Conservation (phyloP, 805 yeast genomes). For the Metschnikowia baotianmanensis region DNA sequence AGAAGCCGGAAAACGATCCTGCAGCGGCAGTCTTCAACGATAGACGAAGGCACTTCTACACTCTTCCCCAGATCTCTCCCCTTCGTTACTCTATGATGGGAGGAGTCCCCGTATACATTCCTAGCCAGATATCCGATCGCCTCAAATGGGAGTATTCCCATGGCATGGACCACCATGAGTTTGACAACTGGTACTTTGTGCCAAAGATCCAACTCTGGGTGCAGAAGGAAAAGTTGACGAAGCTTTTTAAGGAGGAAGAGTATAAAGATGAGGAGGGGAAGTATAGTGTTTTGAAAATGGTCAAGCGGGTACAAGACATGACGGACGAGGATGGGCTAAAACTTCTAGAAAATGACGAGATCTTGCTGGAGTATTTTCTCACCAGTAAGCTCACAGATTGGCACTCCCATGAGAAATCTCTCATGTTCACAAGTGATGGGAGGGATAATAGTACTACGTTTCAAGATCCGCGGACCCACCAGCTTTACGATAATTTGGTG, state of each 20-base stretch:
- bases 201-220: constrained; percentile 23
- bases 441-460: constrained; percentile 5
- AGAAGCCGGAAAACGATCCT: constrained; percentile 9
- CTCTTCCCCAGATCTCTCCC: constrained; percentile 19
- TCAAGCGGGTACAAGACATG: constrained; percentile 21
- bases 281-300: constrained; percentile 15
- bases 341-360: constrained; percentile 22
- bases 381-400: constrained; percentile 18
- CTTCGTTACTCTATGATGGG: constrained; percentile 19
- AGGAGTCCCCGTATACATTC: constrained; percentile 20
- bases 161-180: constrained; percentile 15
- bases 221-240: constrained; percentile 10
- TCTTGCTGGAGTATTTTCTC: constrained; percentile 23
- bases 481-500: constrained; percentile 8
- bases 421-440: constrained; percentile 18
- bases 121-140: constrained; percentile 16
- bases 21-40: constrained; percentile 18
- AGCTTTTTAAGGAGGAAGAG: constrained; percentile 12
- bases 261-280: constrained; percentile 1
- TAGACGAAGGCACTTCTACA: constrained; percentile 20
- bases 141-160: constrained; percentile 21
- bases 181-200: constrained; percentile 17
- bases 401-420: constrained; percentile 21
- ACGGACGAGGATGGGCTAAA: constrained; percentile 24
- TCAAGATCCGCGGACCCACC: not conserved